These are phyloP conservation scores for Apiotrichum sp. DNA, from an alignment of 1,284 basidiomycete genomes.

Conservation along the genomic window DNA sequence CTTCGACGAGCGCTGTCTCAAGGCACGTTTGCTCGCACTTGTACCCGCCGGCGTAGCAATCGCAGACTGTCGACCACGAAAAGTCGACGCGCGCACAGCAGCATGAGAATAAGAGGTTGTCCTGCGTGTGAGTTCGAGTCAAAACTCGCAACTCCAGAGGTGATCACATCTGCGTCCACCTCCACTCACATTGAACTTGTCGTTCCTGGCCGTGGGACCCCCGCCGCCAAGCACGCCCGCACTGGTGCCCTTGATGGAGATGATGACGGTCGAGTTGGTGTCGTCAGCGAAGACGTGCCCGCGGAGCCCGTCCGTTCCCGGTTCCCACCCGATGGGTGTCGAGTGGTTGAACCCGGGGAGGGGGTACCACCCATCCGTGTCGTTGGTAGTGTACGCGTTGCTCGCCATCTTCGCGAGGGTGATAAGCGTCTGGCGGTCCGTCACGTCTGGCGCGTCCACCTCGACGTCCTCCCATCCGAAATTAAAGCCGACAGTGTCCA, in stretches of 20 bases:
- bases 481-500: too few species aligned
- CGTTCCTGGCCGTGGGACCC: slow-evolving; percentile 80
- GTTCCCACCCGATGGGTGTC: slow-evolving; percentile 89
- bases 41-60: slow-evolving; percentile 74
- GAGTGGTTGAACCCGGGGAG: slow-evolving; percentile 60
- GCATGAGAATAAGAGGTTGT: slow-evolving; percentile 96
- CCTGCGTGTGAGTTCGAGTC: slow-evolving; percentile 41
- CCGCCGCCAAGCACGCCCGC: slow-evolving; percentile 70
- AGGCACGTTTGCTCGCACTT: slow-evolving; percentile 80
- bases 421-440: slow-evolving; percentile 68
- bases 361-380: slow-evolving; percentile 70
- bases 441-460: slow-evolving; percentile 56
- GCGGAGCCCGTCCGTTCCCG: slow-evolving; percentile 76
- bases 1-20: slow-evolving; percentile 68
- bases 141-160: too few species aligned
- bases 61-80: slow-evolving; percentile 93
- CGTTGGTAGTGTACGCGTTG: slow-evolving; percentile 71
- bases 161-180: too few species aligned
- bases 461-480: slow-evolving; percentile 51
- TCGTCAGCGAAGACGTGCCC: slow-evolving; percentile 84
- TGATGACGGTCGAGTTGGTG: slow-evolving; percentile 77
- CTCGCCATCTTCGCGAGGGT: slow-evolving; percentile 89
- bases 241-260: slow-evolving; percentile 92
- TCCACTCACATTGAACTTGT: slow-evolving; percentile 67
- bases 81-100: slow-evolving; percentile 93